Percentiles rank a stretch among this genome's conserved stretches.
Conservation (phyloP, 2,329 filamentous ascomycete genomes). For the Orbilia blumenaviensis region DNA sequence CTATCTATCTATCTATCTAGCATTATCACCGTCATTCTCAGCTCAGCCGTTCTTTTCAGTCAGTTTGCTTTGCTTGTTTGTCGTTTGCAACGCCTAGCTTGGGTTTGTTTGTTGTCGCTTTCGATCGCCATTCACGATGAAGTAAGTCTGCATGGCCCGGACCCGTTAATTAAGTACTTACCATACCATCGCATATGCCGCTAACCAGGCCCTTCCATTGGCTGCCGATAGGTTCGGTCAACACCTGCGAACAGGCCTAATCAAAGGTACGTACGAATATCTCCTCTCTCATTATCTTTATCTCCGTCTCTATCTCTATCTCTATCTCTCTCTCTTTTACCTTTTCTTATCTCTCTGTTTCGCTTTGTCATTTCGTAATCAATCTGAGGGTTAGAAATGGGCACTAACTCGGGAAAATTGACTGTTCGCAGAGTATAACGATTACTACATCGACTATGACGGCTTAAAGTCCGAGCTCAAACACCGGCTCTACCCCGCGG, state of each 20-base stretch:
- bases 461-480: constrained; percentile 88
- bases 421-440: constrained; percentile 83
- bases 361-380: too few relatives aligned
- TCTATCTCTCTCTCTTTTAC: too few relatives aligned
- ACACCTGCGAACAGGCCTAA: constrained; percentile 92
- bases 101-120: too few relatives aligned
- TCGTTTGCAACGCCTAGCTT: too few relatives aligned
- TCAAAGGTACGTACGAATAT: constrained; percentile 66
- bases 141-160: constrained; percentile 23
- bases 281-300: background rate
- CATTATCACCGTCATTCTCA: background rate
- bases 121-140: constrained; percentile 23
- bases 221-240: constrained; percentile 77
- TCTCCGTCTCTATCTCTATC: background rate
- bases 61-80: background rate
- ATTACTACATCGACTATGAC: constrained; percentile 98
- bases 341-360: too few relatives aligned
- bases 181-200: constrained; percentile 9
- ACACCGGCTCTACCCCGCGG: constrained; percentile 69
- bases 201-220: constrained; percentile 43
- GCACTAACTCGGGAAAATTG: background rate
- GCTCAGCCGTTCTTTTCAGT: background rate
- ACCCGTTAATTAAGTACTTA: too few relatives aligned
- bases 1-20: background rate
- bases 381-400: background rate